Evolutionary conservation across 148 eudicot species (phyloP).

Genomic region (Heliamphora exappendiculata): DNA sequence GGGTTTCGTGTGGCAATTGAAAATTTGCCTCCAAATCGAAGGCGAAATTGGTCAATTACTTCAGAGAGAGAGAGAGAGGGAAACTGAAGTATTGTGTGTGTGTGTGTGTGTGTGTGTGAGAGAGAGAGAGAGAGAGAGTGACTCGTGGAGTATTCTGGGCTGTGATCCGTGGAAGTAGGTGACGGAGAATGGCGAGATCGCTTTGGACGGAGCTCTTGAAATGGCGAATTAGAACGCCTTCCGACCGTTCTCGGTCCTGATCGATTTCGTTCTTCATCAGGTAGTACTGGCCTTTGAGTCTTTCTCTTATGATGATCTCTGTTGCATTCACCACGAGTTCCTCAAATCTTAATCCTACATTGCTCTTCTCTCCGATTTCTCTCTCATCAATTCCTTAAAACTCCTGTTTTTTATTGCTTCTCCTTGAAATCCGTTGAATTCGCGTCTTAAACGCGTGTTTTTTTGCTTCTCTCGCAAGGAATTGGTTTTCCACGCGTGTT

Average conservation of each 20-base stretch:
- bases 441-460: not conserved
- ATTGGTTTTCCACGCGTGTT: not conserved
- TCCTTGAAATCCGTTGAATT: not conserved
- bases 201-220: conserved; percentile 9
- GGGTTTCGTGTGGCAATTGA: conserved; percentile 8
- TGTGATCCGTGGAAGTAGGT: conserved; percentile 43
- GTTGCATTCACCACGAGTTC: not conserved
- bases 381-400: not conserved
- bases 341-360: conserved; percentile 1
- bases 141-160: conserved; percentile 28
- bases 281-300: not conserved
- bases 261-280: conserved; percentile 4
- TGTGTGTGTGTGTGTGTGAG: not conserved
- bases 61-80: not conserved
- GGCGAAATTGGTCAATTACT: conserved; percentile 12
- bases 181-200: conserved; percentile 9
- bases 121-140: conserved; percentile 8
- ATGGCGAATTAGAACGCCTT: conserved; percentile 1
- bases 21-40: not conserved
- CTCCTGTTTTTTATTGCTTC: not conserved
- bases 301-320: not conserved
- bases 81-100: not conserved
- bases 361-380: not conserved
- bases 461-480: not conserved
- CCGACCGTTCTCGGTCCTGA: not conserved